Percentiles rank a stretch among this genome's conserved stretches.
Conservation (phyloP, 768 basidiomycete genomes). For the Erythrobasidium yunnanense region DNA sequence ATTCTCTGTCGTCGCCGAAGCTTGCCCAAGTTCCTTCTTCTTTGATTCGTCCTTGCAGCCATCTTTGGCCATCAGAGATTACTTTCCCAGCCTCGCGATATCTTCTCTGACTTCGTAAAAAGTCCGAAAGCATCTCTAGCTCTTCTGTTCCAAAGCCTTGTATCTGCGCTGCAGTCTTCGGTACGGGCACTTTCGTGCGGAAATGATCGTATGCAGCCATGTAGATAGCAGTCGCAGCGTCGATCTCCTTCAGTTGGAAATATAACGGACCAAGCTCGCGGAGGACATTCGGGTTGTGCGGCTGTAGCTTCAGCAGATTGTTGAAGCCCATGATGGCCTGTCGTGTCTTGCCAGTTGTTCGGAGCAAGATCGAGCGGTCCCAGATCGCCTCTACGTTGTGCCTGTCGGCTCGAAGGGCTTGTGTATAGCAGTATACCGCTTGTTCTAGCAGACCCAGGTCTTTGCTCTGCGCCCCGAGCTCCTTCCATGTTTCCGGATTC, state of each 20-base stretch:
- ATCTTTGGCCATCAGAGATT: constrained; percentile 66
- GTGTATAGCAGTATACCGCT: constrained; percentile 81
- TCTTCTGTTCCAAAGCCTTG: constrained; percentile 54
- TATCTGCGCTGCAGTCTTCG: constrained; percentile 43
- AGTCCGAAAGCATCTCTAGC: constrained; percentile 72
- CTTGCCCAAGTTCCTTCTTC: constrained; percentile 68
- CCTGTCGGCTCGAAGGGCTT: constrained; percentile 66
- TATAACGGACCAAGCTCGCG: constrained; percentile 66
- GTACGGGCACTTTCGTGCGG: constrained; percentile 45
- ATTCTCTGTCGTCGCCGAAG: constrained; percentile 80
- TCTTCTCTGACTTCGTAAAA: constrained; percentile 62
- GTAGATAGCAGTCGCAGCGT: constrained; percentile 56
- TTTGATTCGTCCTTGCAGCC: constrained; percentile 72
- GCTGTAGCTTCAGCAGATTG: constrained; percentile 60
- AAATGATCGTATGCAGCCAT: constrained; percentile 62
- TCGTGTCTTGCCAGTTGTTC: constrained; percentile 58
- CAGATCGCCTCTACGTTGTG: constrained; percentile 73
- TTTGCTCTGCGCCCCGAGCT: constrained; percentile 43
- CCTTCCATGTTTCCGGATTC: constrained; percentile 68
- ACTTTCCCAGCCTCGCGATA: constrained; percentile 57
- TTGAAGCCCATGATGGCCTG: constrained; percentile 58
- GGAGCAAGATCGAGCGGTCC: constrained; percentile 74
- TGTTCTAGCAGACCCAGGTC: constrained; percentile 66
- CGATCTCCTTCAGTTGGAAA: constrained; percentile 59
- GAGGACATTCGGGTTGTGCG: constrained; percentile 69